Percentiles rank a stretch among this genome's conserved stretches.
Evolutionary conservation across 176 grass and related monocot species (phyloP).

Genomic region (Saccharum officinarum): DNA sequence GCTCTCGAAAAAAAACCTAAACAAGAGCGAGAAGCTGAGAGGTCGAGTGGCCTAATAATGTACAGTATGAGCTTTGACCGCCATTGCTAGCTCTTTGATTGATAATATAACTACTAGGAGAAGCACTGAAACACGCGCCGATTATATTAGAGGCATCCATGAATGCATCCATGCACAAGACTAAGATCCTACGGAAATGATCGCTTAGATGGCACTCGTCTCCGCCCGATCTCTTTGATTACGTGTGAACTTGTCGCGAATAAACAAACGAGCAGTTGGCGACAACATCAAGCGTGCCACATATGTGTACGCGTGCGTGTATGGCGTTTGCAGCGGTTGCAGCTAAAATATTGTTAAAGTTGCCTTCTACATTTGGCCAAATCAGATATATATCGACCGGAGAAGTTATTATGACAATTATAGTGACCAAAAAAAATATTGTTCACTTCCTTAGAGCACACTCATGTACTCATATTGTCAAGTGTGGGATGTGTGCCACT

Average conservation of each 20-base stretch:
- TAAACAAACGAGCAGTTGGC: not conserved
- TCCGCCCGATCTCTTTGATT: not conserved
- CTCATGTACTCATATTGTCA: not conserved
- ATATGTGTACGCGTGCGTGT: not conserved
- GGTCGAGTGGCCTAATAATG: too few species aligned
- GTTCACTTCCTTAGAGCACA: not conserved
- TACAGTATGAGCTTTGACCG: too few species aligned
- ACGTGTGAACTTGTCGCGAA: not conserved
- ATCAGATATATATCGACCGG: not conserved
- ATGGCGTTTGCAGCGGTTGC: not conserved
- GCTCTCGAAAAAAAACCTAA: too few species aligned
- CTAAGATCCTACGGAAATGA: constrained; percentile 25
- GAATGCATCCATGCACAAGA: too few species aligned
- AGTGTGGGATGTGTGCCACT: not conserved
- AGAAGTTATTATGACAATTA: not conserved
- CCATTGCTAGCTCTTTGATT: too few species aligned
- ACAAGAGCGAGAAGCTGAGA: too few species aligned
- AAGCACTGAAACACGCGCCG: too few species aligned
- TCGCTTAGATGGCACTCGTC: constrained; percentile 13
- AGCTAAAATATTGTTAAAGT: not conserved
- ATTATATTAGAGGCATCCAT: too few species aligned
- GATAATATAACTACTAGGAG: too few species aligned
- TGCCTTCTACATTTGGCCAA: not conserved
- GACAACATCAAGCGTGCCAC: not conserved
- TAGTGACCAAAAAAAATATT: not conserved